Base-by-base conservation (phyloP, 2,329 filamentous ascomycete genomes). In the Corynespora cassiicola region DNA sequence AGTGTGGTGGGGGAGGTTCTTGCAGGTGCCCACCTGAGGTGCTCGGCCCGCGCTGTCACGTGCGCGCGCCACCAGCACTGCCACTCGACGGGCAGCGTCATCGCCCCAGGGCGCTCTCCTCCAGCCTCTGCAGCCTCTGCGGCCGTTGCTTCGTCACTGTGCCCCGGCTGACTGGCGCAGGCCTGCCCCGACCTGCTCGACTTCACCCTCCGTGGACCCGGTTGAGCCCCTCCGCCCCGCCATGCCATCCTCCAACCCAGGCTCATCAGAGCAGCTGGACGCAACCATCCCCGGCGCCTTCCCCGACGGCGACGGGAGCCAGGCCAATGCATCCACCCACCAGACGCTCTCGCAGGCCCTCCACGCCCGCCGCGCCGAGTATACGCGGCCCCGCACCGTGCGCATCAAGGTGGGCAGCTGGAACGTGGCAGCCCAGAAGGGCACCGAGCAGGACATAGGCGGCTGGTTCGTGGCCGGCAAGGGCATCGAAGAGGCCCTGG, bases 341-440 rank as follows among this genome's bases (percentile, higher is more conserved):
- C 67, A 70, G 30, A 77, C 75, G 20, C 70, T 86, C 7, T 75
- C 76, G 2, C 76, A 80, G 36, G 79, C 77, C 2, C 68, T 97
- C 24, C 81, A 86, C 61, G 84, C 87, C 24, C 81, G 94, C 36
- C 81, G 85, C 57, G 73, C 80, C 31, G 91, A 97, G 66, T 99
- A 91, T 65, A 86, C 87, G 17, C 81, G 84, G 23, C 81, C 84
- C 27, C 85, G 85, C 63, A 80, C 80, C 33, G 82, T 96, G 54
- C 85, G 85, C 50, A 81, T 99, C 68, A 96, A 96, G 70, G 79
- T 99, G 34, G 94, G 92, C 26, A 87, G 88, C 0, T 99, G 94
- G 94, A 99, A 99, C 69, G 89, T 96, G 11, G 94, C 90, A 4
- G 85, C 86, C 1, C 85, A 87, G 50, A 83, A 88, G 9, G 90